Conservation (phyloP, 192 early-diverging fungal genomes). For the Podila epigama region DNA sequence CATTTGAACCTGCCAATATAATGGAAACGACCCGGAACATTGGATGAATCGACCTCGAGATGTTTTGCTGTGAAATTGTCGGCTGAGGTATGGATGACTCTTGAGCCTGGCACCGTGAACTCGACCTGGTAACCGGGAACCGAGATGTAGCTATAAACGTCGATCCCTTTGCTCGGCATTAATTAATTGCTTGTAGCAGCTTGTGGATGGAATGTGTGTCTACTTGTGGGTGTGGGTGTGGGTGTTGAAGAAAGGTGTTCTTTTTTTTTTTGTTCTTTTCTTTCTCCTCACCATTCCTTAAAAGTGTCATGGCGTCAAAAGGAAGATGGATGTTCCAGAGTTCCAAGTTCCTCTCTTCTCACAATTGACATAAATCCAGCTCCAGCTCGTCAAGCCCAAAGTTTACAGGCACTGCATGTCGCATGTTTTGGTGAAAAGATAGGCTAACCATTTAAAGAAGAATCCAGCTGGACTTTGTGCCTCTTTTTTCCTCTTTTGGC, state of each 20-base stretch:
- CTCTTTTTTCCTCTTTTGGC: not conserved
- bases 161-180: slow-evolving; percentile 33
- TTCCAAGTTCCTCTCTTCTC: not conserved
- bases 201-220: not conserved
- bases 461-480: not conserved
- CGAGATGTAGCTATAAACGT: slow-evolving; percentile 26
- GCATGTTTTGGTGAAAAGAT: not conserved
- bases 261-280: not conserved
- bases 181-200: too few relatives aligned
- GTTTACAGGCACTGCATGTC: too few relatives aligned
- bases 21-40: not conserved
- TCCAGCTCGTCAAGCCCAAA: too few relatives aligned
- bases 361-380: too few relatives aligned
- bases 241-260: not conserved
- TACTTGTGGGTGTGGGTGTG: not conserved
- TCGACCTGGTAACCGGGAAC: slow-evolving; percentile 20
- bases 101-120: slow-evolving; percentile 4
- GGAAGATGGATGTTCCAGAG: slow-evolving; percentile 1
- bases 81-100: slow-evolving; percentile 2
- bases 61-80: slow-evolving; percentile 21
- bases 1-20: slow-evolving; percentile 16
- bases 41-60: slow-evolving; percentile 21
- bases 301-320: not conserved
- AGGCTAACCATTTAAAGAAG: too few relatives aligned
- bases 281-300: not conserved